Percentiles rank a stretch among this genome's conserved stretches.
phyloP scores from a whole-genome alignment of 768 basidiomycete genomes.

The Naganishia randhawae region DNA sequence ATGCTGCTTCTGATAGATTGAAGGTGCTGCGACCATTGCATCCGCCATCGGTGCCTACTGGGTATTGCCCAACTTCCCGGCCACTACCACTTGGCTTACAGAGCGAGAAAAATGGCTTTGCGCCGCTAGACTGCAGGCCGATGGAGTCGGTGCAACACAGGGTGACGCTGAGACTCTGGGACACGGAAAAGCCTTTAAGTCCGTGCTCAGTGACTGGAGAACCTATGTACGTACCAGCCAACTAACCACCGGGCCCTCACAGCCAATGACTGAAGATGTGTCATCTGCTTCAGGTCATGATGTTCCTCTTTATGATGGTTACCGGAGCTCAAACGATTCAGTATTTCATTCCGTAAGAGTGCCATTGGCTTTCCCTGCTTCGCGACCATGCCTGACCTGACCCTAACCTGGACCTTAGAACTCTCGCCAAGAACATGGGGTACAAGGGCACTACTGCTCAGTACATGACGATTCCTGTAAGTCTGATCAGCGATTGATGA shows the following conservation, averaged over 20 bases:
- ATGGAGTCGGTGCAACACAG: conserved; percentile 44
- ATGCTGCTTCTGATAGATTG: conserved; percentile 7
- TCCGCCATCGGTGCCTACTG: not conserved
- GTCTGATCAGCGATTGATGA: conserved; percentile 41
- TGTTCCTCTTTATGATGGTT: conserved; percentile 47
- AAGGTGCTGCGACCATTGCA: conserved; percentile 20
- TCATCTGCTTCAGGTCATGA: conserved; percentile 37
- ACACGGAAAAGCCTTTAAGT: conserved; percentile 40
- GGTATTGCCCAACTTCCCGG: conserved; percentile 49
- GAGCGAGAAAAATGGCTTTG: conserved; percentile 49
- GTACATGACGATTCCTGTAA: conserved; percentile 47
- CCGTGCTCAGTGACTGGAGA: conserved; percentile 23
- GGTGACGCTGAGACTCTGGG: conserved; percentile 37
- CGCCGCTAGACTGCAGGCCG: conserved; percentile 44
- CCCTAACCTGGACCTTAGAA: conserved; percentile 43
- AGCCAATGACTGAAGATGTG: not conserved
- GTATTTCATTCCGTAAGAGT: conserved; percentile 36
- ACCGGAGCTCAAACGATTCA: conserved; percentile 49
- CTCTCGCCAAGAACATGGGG: conserved; percentile 37
- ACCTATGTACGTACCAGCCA: conserved; percentile 19
- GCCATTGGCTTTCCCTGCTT: not conserved
- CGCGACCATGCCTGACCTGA: not conserved
- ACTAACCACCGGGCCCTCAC: too few relatives aligned
- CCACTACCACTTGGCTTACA: conserved; percentile 50
- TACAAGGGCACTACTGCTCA: conserved; percentile 46